These are phyloP conservation scores for Aspergillus terreus DNA, from an alignment of 2,329 filamentous ascomycete genomes.

Conservation along the genomic window DNA sequence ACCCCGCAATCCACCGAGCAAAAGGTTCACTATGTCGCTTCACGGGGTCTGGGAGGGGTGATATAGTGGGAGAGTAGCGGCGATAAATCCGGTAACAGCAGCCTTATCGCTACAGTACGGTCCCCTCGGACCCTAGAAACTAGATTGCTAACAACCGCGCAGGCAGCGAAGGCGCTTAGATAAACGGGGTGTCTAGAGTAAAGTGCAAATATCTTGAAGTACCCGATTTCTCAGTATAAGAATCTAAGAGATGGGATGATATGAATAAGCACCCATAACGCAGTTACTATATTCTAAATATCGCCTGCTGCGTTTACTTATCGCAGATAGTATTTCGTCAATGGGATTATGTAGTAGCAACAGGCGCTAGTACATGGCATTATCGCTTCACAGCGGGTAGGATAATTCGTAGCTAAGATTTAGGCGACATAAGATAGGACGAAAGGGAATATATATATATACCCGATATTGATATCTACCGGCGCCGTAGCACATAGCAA, in stretches of 20 bases:
- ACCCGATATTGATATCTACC: too few species aligned
- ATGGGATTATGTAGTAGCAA: too few species aligned
- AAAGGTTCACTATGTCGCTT: conserved; percentile 70
- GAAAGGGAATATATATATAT: too few species aligned
- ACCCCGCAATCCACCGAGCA: conserved; percentile 61
- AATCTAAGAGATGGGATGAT: conserved; percentile 30
- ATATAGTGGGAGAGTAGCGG: conserved; percentile 96
- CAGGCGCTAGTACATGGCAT: too few species aligned
- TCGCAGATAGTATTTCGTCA: too few species aligned
- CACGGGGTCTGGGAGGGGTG: conserved; percentile 69
- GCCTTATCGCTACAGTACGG: conserved; percentile 59
- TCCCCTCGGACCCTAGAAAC: neutral
- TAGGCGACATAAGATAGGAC: too few species aligned
- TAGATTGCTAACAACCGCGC: neutral
- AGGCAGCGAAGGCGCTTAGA: conserved; percentile 29
- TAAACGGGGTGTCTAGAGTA: conserved; percentile 41
- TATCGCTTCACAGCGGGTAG: too few species aligned
- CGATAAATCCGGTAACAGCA: conserved; percentile 60
- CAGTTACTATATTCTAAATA: too few species aligned
- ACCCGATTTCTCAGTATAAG: conserved; percentile 52
- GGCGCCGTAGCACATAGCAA: too few species aligned
- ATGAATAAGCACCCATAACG: neutral
- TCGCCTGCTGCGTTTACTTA: too few species aligned
- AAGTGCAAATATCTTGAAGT: conserved; percentile 46
- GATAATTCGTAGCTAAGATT: too few species aligned